Evolutionary conservation across 208 protist genomes (phyloP), one percentile per base, ranked within the genome.

Genomic region (Borovskyia barvae): DNA sequence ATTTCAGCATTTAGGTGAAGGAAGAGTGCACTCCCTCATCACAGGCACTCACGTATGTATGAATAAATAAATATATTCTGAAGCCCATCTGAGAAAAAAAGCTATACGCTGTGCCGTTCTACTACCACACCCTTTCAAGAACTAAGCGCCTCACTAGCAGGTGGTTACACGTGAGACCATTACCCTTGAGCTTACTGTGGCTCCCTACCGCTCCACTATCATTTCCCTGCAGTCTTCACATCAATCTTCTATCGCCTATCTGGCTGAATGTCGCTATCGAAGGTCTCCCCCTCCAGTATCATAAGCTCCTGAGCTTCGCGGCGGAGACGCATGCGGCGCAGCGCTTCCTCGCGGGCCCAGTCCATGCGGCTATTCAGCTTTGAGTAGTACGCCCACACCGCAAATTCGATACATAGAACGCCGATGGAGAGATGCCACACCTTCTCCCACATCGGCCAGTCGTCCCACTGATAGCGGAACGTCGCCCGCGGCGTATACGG

Each of bases 401-500:
- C 69, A 25, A 94, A 92, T 65, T 94, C 81, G 15, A 92, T 50
- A 5, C 50, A 72, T 2, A 91, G 48, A 43, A 92, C 67, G n/a
- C 52, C 67, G 25, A 92, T 41, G 9, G 70, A 36, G 6, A 94
- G 25, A 59, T 94, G 87, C 84, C 87, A 94, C 52, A 90, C 61
- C 67, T 94, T 94, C 66, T 94, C 84, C 87, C 87, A 94, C 70
- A 92, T 67, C 37, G 87, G 87, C 85, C 87, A 94, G 65, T 94
- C 87, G 37, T 94, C 82, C 85, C 87, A 94, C 66, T 94, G 87
- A 50, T 94, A 94, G 56, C 87, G 87, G 53, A 94, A 92, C 12
- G 87, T 94, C 35, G 87, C 87, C n/a, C 84, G 81, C 0, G 87
- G 87, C 1, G 87, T 94, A 65, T 94, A 94, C 17, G 87, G 87